Evolutionary conservation across 768 basidiomycete species (phyloP), one percentile per base, ranked within the genome.

Genomic region (Pulveroboletus sp.): DNA sequence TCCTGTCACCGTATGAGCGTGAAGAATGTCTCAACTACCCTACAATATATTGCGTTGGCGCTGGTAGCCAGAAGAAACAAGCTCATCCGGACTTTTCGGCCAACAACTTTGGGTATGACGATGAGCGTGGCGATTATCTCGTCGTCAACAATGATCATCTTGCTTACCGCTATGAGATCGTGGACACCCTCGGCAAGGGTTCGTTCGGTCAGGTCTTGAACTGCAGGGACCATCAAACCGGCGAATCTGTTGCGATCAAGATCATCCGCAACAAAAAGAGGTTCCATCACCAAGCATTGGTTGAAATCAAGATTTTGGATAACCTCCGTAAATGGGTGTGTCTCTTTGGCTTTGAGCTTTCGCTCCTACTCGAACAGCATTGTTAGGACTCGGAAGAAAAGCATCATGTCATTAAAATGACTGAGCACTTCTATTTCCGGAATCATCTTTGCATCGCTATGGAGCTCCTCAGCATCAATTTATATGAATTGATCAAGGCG

Each of bases 221-320:
- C 63, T 97, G 95, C 68, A 85, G 95, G 35, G 96, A 98, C 70
- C 91, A 98, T 64, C 84, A 82, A 62, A 93, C 93, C 12, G 96
- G 96, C 10, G 81, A 89, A 60, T 93, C 92, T n/a, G 91, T 98
- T 10, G 96, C 96, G 16, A 85, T 99, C 73, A 99, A 99, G 77
- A 98, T 99, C 54, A 98, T 99, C 60, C 84, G 96, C 34, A 98
- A 98, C 75, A 98, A 97, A 77, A 97, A 98, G 70, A 80, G 96
- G 41, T 98, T 98, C 75, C 94, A 98, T 67, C 91, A 95, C 61
- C 96, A 98, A 68, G 96, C 95, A 1, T 68, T 98, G 37, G 94
- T 98, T n/a, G 96, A 98, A 72, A 95, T 98, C 71, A 97, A 97
- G 72, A 97, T 99, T 50, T 73, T 99, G 54, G 93, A 97, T 59